Evolutionary conservation across 2,329 filamentous ascomycete genomes (phyloP).

Genomic region (Colletotrichum spinosum): DNA sequence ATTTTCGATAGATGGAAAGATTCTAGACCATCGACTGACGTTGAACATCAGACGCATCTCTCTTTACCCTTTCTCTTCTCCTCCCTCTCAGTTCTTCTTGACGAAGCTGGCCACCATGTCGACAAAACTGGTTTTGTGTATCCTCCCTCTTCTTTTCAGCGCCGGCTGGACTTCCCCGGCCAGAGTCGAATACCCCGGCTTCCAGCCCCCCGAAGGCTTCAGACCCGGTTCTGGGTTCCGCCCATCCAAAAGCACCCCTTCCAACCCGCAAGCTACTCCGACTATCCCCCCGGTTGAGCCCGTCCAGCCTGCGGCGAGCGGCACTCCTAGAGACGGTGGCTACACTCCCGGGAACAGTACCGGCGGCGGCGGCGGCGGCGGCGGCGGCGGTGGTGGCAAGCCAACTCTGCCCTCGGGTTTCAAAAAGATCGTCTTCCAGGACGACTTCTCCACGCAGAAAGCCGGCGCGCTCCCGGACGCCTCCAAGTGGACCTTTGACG

Average conservation of each 20-base stretch:
- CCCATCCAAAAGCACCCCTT: constrained; percentile 1
- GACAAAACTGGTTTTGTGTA: constrained; percentile 28
- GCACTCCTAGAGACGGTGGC: not conserved
- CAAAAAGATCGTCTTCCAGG: constrained; percentile 43
- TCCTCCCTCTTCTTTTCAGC: constrained; percentile 31
- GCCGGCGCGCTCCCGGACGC: constrained; percentile 48
- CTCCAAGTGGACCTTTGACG: constrained; percentile 56
- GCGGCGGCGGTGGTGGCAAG: constrained; percentile 1
- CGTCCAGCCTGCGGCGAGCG: not conserved
- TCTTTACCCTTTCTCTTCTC: not conserved
- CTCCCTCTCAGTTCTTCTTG: not conserved
- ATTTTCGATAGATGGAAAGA: not conserved
- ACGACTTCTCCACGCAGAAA: constrained; percentile 44
- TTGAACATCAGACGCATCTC: not conserved
- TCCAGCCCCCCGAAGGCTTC: constrained; percentile 5
- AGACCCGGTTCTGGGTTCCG: constrained; percentile 1
- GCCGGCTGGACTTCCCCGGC: constrained; percentile 25
- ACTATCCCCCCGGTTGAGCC: not conserved
- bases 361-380: not conserved
- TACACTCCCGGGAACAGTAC: not conserved
- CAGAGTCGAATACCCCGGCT: not conserved
- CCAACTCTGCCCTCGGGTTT: constrained; percentile 38
- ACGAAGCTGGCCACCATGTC: constrained; percentile 22
- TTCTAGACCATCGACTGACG: constrained; percentile 8
- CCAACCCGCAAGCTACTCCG: not conserved